Evolutionary conservation across 192 early-diverging fungal genomes (phyloP).

Genomic region (Phlyctochytrium planicorne): DNA sequence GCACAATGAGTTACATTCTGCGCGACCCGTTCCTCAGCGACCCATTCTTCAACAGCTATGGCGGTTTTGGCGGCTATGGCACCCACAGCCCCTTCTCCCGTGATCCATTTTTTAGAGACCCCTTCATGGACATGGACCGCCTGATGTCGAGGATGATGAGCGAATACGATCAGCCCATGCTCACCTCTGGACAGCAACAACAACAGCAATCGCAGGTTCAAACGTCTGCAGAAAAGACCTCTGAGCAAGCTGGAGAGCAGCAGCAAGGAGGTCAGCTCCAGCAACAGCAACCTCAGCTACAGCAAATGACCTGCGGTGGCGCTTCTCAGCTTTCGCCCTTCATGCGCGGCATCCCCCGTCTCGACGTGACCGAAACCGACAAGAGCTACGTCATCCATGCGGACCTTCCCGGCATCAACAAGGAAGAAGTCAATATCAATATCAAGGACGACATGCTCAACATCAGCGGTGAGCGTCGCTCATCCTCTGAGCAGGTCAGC

Average conservation of each 20-base stretch:
- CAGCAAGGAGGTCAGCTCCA: not conserved
- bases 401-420: conserved; percentile 57
- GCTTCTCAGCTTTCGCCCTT: not conserved
- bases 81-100: too few species aligned
- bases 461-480: conserved; percentile 45
- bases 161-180: not conserved
- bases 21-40: conserved; percentile 19
- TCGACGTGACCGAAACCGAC: conserved; percentile 53
- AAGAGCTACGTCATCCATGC: conserved; percentile 45
- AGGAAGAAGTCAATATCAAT: conserved; percentile 55
- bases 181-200: too few species aligned
- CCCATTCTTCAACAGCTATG: conserved; percentile 3
- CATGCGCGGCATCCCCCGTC: not conserved
- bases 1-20: too few species aligned
- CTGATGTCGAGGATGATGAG: not conserved
- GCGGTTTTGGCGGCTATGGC: too few species aligned
- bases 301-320: not conserved
- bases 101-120: too few species aligned
- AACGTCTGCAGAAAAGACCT: not conserved
- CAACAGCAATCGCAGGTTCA: too few species aligned
- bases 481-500: conserved; percentile 22
- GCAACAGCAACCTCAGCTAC: not conserved
- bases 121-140: conserved; percentile 3
- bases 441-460: conserved; percentile 45
- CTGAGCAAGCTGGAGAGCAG: conserved; percentile 1